Conservation (phyloP, 306 rosid genomes). For the Delonix regia region DNA sequence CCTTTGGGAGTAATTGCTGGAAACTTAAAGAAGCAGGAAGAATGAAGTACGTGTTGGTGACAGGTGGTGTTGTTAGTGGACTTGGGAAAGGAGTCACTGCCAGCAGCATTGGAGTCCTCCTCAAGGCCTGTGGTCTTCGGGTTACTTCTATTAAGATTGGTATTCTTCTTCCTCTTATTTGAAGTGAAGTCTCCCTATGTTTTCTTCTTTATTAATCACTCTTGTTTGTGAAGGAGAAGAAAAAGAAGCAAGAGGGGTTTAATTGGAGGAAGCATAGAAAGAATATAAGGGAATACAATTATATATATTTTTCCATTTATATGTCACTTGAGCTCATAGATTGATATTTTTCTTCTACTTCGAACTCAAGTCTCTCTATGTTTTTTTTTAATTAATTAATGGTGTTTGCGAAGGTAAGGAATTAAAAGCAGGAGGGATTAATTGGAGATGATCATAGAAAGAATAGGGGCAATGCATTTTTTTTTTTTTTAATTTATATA, state of each 20-base stretch:
- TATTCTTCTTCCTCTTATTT: slow-evolving; percentile 32
- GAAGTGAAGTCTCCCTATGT: slow-evolving; percentile 6
- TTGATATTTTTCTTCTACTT: slow-evolving; percentile 53
- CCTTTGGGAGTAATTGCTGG: background rate
- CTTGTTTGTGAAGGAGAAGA: background rate
- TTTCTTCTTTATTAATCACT: background rate
- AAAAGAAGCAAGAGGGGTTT: background rate
- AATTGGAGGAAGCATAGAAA: background rate
- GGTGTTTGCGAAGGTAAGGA: background rate
- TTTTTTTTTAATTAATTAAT: background rate
- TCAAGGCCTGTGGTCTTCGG: slow-evolving; percentile 83
- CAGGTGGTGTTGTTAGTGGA: slow-evolving; percentile 96
- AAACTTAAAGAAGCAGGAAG: slow-evolving; percentile 26
- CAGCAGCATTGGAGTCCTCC: slow-evolving; percentile 80
- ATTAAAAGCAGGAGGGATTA: background rate
- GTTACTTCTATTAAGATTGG: slow-evolving; percentile 92
- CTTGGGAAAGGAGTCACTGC: slow-evolving; percentile 96
- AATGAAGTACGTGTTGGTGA: slow-evolving; percentile 91
- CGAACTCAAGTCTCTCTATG: background rate
- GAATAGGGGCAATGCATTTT: background rate
- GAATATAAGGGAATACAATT: background rate
- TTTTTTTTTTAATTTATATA: background rate
- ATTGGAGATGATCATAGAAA: background rate
- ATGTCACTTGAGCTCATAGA: slow-evolving; percentile 25
- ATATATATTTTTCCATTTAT: background rate